Evolutionary conservation across 2,329 filamentous ascomycete species (phyloP), one percentile per base, ranked within the genome.

Genomic region (Clarireedia monteithiana): DNA sequence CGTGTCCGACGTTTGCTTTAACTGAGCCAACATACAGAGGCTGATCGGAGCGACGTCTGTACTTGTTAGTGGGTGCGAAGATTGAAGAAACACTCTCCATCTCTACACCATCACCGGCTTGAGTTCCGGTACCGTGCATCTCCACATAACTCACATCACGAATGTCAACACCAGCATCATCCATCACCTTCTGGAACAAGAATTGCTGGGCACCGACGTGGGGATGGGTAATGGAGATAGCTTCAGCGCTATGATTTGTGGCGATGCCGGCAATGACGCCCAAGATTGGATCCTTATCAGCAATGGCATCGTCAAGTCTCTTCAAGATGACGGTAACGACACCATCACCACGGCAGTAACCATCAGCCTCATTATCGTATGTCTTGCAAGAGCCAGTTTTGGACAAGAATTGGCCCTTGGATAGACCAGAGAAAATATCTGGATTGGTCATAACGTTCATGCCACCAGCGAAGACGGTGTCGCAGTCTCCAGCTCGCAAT

Each of bases 241-340:
- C 30, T 42, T 51, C 42, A 4, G 48, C 54, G 14, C 81, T 51
- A 76, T 73, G 84, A 57, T 82, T 83, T 39, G 77, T 72, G 15
- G 42, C 40, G 4, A 52, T 51, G 24, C 51, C 58, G 12, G 78
- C 73, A 54, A 84, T 78, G 30, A 83, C 72, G 6, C 74, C 77
- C 5, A 78, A 74, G 53, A 83, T 79, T 0, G 75, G 76, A 63
- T 86, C 82, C 17, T 79, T 78, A 60, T 82, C 78, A 12, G 71
- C 70, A 5, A 85, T 60, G 7, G 56, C 56, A 48, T 58, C 56
- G 12, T 58, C 56, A 42, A 58, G 56, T 12, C 56, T 42, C 30
- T 86, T 86, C 44, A 87, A 63, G 4, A 85, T 64, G 1, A 86
- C 67, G 14, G 80, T 74, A 0, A 75, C 80, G 24, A 81, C 72